Conservation (phyloP, 2,329 filamentous ascomycete species). For the Gremmenia infestans region DNA sequence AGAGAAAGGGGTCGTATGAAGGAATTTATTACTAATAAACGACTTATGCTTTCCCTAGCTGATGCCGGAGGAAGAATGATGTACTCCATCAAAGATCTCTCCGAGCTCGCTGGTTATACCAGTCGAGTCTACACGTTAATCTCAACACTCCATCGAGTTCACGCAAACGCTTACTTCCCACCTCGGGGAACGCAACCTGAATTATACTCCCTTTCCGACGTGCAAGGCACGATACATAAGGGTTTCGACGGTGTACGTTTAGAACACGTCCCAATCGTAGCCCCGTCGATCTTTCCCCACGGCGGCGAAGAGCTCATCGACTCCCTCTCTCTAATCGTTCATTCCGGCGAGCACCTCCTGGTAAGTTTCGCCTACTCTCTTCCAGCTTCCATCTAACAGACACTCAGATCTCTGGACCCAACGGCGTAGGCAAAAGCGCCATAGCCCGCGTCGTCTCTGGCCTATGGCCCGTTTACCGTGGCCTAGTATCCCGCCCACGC, state of each 20-base stretch:
- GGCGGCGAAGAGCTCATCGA: constrained; percentile 90
- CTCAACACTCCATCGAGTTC: constrained; percentile 87
- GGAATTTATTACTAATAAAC: constrained; percentile 98
- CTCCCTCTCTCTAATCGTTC: constrained; percentile 82
- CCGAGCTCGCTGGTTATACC: constrained; percentile 92
- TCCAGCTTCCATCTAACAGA: constrained; percentile 5
- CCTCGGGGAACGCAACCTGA: constrained; percentile 64
- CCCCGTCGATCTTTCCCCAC: constrained; percentile 79
- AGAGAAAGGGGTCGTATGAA: constrained; percentile 88
- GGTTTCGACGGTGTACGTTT: constrained; percentile 92
- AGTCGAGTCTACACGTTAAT: constrained; percentile 94
- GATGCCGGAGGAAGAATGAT: constrained; percentile 98
- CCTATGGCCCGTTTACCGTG: constrained; percentile 93
- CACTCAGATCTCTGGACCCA: constrained; percentile 77
- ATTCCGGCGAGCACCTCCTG: constrained; percentile 84
- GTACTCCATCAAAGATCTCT: constrained; percentile 98
- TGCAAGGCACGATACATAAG: constrained; percentile 89
- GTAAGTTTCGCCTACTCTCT: constrained; percentile 33
- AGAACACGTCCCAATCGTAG: constrained; percentile 89
- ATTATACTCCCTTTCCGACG: constrained; percentile 82
- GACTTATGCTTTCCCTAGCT: constrained; percentile 93
- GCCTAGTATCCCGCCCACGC: constrained; percentile 83
- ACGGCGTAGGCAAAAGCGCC: constrained; percentile 89
- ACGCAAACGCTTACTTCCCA: constrained; percentile 80
- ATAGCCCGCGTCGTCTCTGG: constrained; percentile 85